Base-by-base conservation (phyloP, 345 rosid genomes). In the Ceriops zippeliana region DNA sequence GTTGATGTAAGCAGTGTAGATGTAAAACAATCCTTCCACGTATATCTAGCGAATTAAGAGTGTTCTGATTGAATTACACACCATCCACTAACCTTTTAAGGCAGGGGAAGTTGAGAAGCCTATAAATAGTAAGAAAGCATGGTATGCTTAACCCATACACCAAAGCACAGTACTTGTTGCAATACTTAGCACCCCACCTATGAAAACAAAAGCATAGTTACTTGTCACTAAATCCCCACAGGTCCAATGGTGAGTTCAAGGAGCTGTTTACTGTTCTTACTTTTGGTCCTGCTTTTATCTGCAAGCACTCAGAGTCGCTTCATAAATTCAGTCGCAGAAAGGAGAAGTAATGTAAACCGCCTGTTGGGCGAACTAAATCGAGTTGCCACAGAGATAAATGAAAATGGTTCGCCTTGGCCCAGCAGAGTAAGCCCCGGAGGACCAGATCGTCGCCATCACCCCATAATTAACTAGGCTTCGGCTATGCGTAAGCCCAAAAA, bases 371-470 rank as follows among this genome's bases (percentile, higher is more conserved):
- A 47, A 16, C 31, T 74, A 59, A 63, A 68, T 19, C 24, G 49
- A n/a, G 58, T 52, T 6, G 73, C 70, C 21, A 63, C 3, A 15
- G 64, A 49, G 49, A 56, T 69, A 19, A 63, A 68, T 10, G 17
- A 30, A 46, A 46, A 3, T 2, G 58, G 56, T 15, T 2, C 32
- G 15, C 21, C 13, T 11, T 26, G 27, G 34, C 66, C 73, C 47
- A 52, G 31, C 9, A 68, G 78, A 24, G 1, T 27, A 13, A 51
- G 70, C 52, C 78, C 78, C 15, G 78, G 78, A 31, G 78, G 78
- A 10, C 78, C 78, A 27, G 73, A 74, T 64, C 68, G 65, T 5
- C 70, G 69, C 0, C 78, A 74, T 31, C 73, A 74, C 28, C 57
- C 60, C 34, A 35, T 24, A 52, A 16, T 22, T 26, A 30, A 46